A percentile compares a stretch with the other conserved stretches of the same genome.
phyloP scores from a whole-genome alignment of 1,284 basidiomycete species.

The Butyriboletus appendiculatus region DNA sequence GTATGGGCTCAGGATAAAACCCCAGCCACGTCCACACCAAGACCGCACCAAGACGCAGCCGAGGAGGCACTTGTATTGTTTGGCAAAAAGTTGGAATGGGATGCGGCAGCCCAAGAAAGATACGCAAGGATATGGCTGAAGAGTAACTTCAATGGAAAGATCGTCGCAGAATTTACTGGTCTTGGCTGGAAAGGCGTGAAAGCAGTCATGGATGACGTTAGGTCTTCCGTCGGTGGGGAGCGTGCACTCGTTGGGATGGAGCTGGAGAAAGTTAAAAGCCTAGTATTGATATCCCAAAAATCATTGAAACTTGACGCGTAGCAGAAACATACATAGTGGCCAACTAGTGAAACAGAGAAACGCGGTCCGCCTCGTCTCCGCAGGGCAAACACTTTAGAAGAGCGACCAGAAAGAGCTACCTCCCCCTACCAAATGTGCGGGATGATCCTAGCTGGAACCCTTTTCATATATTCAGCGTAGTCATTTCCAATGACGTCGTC shows the following conservation, averaged over 20 bases:
- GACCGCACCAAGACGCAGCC: conserved; percentile 21
- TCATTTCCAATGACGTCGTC: conserved; percentile 30
- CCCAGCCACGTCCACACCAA: conserved; percentile 2
- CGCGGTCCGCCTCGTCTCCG: background rate
- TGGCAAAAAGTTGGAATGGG: conserved; percentile 51
- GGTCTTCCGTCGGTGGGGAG: conserved; percentile 41
- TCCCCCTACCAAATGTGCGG: conserved; percentile 37
- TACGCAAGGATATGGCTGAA: conserved; percentile 40
- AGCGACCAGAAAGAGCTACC: background rate
- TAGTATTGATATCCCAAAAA: conserved; percentile 32
- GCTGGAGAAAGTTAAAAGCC: conserved; percentile 34
- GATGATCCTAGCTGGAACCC: conserved; percentile 33
- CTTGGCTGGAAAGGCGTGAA: conserved; percentile 51
- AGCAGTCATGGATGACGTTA: conserved; percentile 49
- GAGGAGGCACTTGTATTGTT: conserved; percentile 56
- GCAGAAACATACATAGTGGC: conserved; percentile 7
- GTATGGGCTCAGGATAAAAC: conserved; percentile 42
- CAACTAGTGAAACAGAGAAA: background rate
- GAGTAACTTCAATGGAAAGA: conserved; percentile 49
- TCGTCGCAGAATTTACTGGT: conserved; percentile 55
- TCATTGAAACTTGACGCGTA: conserved; percentile 22
- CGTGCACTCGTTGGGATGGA: conserved; percentile 38
- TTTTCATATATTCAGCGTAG: conserved; percentile 39
- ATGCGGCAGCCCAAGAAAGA: conserved; percentile 38
- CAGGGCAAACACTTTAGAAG: background rate